Conservation (phyloP, 352 stramenopile species). For the Globisporangium sylvaticum region DNA sequence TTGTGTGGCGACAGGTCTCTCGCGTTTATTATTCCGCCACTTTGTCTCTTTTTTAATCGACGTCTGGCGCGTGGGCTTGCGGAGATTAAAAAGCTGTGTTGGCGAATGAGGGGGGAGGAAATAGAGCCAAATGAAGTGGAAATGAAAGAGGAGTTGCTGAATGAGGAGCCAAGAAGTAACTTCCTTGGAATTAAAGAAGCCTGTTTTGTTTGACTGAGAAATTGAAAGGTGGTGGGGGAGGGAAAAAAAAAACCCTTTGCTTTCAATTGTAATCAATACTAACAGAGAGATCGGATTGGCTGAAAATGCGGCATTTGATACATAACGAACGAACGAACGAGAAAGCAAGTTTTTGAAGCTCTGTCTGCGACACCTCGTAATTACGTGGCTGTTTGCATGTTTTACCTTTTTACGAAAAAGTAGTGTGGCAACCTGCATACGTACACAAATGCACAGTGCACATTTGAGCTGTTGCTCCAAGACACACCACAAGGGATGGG, state of each 20-base stretch:
- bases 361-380: neutral
- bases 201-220: no score
- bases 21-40: constrained; percentile 1
- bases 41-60: constrained; percentile 16
- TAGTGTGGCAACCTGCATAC: no score
- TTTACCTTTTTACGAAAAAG: neutral
- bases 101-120: neutral
- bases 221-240: no score
- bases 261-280: neutral
- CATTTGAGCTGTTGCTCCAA: no score
- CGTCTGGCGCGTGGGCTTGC: neutral
- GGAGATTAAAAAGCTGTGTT: constrained; percentile 12
- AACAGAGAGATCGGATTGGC: neutral
- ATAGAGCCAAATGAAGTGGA: neutral
- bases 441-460: no score
- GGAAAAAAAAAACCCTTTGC: neutral
- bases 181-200: no score
- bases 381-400: neutral
- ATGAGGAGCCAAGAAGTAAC: neutral
- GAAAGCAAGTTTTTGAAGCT: neutral
- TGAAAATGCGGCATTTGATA: neutral
- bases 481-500: no score
- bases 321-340: neutral
- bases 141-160: neutral
- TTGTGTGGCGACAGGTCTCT: neutral